A percentile compares a stretch with the other conserved stretches of the same genome.
Evolutionary conservation across 2,329 filamentous ascomycete species (phyloP).

Genomic region (Penicillium sp.): DNA sequence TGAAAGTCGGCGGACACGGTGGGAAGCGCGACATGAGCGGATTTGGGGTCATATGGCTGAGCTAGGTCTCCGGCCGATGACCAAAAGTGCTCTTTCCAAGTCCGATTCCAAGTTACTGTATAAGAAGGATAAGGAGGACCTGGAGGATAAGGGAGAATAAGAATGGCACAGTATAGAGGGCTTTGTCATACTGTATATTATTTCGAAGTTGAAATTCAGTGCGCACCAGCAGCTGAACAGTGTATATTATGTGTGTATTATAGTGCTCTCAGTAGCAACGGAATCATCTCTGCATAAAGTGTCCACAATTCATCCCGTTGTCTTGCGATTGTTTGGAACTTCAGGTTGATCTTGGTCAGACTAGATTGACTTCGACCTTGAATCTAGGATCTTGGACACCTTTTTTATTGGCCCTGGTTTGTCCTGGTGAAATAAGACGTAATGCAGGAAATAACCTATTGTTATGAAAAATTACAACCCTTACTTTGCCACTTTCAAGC

Average conservation of each 20-base stretch:
- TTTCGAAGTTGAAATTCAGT: not conserved
- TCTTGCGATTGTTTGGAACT: no score
- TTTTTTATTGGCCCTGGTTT: no score
- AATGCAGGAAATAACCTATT: no score
- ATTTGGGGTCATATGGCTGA: slow-evolving; percentile 50
- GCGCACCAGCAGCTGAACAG: not conserved
- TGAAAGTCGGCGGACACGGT: slow-evolving; percentile 42
- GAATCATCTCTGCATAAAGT: not conserved
- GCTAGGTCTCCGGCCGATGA: slow-evolving; percentile 58
- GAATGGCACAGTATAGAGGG: not conserved
- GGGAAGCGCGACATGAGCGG: slow-evolving; percentile 45
- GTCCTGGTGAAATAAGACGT: no score
- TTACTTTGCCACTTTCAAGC: no score
- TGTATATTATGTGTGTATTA: not conserved
- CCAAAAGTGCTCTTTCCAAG: slow-evolving; percentile 36
- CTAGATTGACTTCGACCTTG: no score
- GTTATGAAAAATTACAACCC: no score
- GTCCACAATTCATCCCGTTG: not conserved
- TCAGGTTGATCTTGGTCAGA: no score
- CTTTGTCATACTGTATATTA: not conserved
- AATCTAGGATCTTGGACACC: no score
- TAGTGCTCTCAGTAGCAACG: not conserved
- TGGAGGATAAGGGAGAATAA: not conserved
- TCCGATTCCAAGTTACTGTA: slow-evolving; percentile 30
- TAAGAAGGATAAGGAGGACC: slow-evolving; percentile 14